phyloP scores from a whole-genome alignment of 2,329 filamentous ascomycete species.

The Fulvia fulva region DNA sequence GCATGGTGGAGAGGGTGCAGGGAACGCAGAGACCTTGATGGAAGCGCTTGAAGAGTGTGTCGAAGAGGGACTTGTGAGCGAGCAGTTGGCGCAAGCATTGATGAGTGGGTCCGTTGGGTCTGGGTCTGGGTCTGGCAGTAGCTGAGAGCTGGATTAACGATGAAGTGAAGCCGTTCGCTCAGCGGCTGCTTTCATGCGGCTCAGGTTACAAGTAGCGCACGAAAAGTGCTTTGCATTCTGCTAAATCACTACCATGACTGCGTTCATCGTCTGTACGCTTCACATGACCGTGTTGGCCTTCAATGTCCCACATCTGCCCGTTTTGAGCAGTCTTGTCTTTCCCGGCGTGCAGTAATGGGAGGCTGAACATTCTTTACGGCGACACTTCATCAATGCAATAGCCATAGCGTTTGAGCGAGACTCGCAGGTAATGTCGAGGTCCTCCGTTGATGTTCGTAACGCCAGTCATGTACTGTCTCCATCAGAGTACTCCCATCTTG shows the following conservation, averaged over 20 bases:
- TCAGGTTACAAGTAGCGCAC: not conserved
- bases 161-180: not conserved
- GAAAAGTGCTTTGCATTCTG: not conserved
- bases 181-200: not conserved
- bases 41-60: slow-evolving; percentile 49
- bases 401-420: too few relatives aligned
- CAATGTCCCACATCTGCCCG: too few relatives aligned
- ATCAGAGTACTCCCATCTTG: too few relatives aligned
- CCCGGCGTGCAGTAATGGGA: too few relatives aligned
- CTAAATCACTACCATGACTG: not conserved
- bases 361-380: too few relatives aligned
- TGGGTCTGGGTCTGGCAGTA: not conserved
- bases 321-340: too few relatives aligned
- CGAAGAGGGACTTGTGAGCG: slow-evolving; percentile 48
- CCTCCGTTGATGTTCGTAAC: too few relatives aligned
- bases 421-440: too few relatives aligned
- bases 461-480: too few relatives aligned
- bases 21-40: slow-evolving; percentile 38
- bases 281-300: too few relatives aligned
- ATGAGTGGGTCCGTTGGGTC: not conserved
- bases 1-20: slow-evolving; percentile 35
- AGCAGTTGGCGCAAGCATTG: slow-evolving; percentile 15
- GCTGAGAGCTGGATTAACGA: not conserved
- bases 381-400: too few relatives aligned
- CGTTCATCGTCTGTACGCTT: too few relatives aligned